Evolutionary conservation across 345 rosid genomes (phyloP).

Genomic region (Boechera retrofracta): DNA sequence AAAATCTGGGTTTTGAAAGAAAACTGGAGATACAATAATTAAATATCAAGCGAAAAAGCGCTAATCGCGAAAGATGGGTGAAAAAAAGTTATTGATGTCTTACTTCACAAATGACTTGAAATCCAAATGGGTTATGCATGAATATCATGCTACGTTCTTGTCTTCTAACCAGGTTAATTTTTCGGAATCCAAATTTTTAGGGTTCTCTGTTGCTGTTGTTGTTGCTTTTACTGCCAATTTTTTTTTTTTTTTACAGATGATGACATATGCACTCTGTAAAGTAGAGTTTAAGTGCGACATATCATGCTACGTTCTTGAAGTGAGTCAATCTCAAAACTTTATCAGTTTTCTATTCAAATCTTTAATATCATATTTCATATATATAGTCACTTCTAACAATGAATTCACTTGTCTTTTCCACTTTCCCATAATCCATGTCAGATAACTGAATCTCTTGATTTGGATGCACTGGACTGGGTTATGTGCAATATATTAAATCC

Average conservation of each 20-base stretch:
- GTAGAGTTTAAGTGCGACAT: slow-evolving; percentile 35
- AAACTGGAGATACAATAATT: slow-evolving; percentile 37
- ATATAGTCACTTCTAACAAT: no score
- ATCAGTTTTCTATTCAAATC: neutral
- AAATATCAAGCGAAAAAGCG: slow-evolving; percentile 14
- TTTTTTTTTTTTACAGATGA: slow-evolving; percentile 22
- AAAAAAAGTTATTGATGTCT: slow-evolving; percentile 54
- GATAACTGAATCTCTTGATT: neutral
- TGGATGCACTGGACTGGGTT: no score
- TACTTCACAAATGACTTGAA: no score
- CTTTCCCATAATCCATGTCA: neutral
- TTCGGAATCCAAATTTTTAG: neutral
- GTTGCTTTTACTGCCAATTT: neutral
- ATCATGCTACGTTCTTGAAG: no score
- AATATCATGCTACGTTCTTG: slow-evolving; percentile 18
- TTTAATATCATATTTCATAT: neutral
- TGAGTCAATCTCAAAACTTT: neutral
- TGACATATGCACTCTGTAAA: slow-evolving; percentile 44
- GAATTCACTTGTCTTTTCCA: no score
- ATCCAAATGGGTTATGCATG: slow-evolving; percentile 47
- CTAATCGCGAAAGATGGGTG: slow-evolving; percentile 41
- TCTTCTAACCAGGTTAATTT: slow-evolving; percentile 12
- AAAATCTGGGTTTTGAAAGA: slow-evolving; percentile 26
- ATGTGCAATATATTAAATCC: no score
- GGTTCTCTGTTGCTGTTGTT: neutral